A percentile compares a stretch with the other conserved stretches of the same genome.
phyloP scores from a whole-genome alignment of 2,329 filamentous ascomycete genomes.

The Alternaria tenuissima region DNA sequence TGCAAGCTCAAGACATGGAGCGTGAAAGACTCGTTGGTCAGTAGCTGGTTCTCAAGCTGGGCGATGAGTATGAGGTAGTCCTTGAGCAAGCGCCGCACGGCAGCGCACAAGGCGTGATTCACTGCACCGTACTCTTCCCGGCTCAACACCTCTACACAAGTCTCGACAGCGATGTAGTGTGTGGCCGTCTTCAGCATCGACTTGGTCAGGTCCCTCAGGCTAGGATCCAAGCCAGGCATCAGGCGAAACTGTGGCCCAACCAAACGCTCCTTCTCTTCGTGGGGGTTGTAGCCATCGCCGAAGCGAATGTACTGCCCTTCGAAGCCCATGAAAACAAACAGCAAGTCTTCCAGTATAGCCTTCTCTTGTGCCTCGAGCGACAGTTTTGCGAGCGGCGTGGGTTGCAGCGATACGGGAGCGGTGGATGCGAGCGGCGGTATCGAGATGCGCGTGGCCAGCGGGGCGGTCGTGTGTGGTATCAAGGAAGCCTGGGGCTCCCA shows the following conservation, averaged over 20 bases:
- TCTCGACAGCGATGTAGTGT: conserved; percentile 88
- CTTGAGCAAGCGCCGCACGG: conserved; percentile 87
- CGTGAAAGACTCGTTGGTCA: conserved; percentile 89
- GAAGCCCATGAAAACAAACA: conserved; percentile 97
- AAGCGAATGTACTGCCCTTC: conserved; percentile 98
- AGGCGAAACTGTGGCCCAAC: conserved; percentile 83
- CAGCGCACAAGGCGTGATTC: conserved; percentile 95
- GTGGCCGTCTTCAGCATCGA: conserved; percentile 95
- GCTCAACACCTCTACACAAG: conserved; percentile 94
- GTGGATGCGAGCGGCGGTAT: conserved; percentile 69
- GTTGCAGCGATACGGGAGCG: conserved; percentile 74
- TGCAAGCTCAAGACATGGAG: conserved; percentile 93
- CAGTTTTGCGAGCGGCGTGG: conserved; percentile 72
- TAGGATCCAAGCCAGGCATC: conserved; percentile 85
- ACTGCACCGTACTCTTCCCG: conserved; percentile 92
- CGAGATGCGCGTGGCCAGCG: conserved; percentile 74
- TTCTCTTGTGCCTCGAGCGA: conserved; percentile 84
- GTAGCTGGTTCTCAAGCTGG: conserved; percentile 90
- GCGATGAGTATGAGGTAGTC: conserved; percentile 94
- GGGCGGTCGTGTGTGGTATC: conserved; percentile 73
- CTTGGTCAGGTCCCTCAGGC: conserved; percentile 82
- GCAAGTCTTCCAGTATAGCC: conserved; percentile 84
- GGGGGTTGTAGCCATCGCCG: conserved; percentile 80
- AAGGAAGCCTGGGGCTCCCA: conserved; percentile 86
- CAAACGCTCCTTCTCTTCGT: conserved; percentile 85